Percentiles rank a stretch among this genome's conserved stretches.
Conservation (phyloP, 106 monocot genomes). For the Allium cepa region DNA sequence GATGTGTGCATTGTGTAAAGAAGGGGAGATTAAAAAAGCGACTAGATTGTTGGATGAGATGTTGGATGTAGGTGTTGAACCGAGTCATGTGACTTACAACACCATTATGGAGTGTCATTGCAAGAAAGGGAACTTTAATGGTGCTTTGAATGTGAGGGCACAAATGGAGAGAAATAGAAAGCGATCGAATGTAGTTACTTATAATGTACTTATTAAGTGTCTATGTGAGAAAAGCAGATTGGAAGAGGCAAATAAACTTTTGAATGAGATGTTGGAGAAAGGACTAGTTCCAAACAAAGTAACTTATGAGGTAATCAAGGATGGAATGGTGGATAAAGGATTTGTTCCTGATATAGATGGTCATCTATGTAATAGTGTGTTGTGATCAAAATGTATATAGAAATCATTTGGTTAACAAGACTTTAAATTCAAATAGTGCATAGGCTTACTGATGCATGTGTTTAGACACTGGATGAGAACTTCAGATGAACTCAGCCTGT, state of each 20-base stretch:
- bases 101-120: constrained; percentile 78
- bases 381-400: constrained; percentile 5
- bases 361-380: constrained; percentile 29
- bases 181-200: constrained; percentile 72
- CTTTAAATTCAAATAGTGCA: too few species aligned
- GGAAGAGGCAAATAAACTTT: constrained; percentile 55
- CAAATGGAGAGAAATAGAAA: constrained; percentile 78
- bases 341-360: constrained; percentile 83
- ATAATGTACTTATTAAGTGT: constrained; percentile 71
- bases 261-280: constrained; percentile 96
- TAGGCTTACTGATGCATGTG: too few species aligned
- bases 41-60: constrained; percentile 76
- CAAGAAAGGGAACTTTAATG: constrained; percentile 54
- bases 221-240: constrained; percentile 44
- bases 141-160: constrained; percentile 55
- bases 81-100: constrained; percentile 63
- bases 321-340: constrained; percentile 76
- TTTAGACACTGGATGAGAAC: too few species aligned
- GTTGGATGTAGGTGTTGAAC: constrained; percentile 46
- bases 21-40: constrained; percentile 56
- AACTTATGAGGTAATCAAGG: constrained; percentile 79
- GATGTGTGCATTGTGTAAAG: constrained; percentile 50
- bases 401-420: too few species aligned
- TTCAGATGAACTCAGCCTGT: too few species aligned
- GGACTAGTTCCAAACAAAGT: constrained; percentile 72